Evolutionary conservation across 169 alveolate genomes (phyloP), one percentile per base, ranked within the genome.

Genomic region (Plasmodium coatneyi): DNA sequence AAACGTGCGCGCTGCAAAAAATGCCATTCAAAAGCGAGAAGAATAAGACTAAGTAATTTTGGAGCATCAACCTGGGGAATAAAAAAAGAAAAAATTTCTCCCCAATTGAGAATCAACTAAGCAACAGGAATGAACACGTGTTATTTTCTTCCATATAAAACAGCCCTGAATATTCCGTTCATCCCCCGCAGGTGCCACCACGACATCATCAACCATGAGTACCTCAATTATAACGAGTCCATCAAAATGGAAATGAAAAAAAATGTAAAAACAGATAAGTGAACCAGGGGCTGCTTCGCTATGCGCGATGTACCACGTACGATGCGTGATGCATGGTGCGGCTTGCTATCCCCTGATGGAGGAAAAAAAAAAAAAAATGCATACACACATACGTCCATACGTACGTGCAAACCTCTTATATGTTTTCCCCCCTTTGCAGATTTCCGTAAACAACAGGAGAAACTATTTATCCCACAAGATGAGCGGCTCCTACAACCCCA

Each of bases 11-110:
- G 19, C 82, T 89, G 12, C 94, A 89, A 80, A 56, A 66, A 16
- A 89, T 89, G 94, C 90, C 94, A 34, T 89, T 79, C 76, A 89
- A 89, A 89, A 89, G 94, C 76, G 94, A 89, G 71, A 89, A 89
- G 72, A 89, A 89, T 80, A 89, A 89, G 36, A 79, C 94, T n/a
- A 89, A 89, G 94, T 89, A 89, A 80, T 43, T 16, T 16, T 25
- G 39, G 46, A 34, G 71, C 76, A 19, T 10, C 76, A 19, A 1
- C 4, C 36, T 66, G 14, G 28, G 71, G 49, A 43, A 34, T 4
- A 41, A 74, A 22, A 14, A 82, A 76, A 32, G 4, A 39, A 39
- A 5, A 39, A 39, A 39, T 39, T 34, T 22, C 34, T 25, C 86
- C 25, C 34, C 54, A 80, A 46, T 0, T 39, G 34, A 49, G 41